These are phyloP conservation scores for Tricholoma matsutake DNA, from an alignment of 768 basidiomycete species.

Conservation along the genomic window DNA sequence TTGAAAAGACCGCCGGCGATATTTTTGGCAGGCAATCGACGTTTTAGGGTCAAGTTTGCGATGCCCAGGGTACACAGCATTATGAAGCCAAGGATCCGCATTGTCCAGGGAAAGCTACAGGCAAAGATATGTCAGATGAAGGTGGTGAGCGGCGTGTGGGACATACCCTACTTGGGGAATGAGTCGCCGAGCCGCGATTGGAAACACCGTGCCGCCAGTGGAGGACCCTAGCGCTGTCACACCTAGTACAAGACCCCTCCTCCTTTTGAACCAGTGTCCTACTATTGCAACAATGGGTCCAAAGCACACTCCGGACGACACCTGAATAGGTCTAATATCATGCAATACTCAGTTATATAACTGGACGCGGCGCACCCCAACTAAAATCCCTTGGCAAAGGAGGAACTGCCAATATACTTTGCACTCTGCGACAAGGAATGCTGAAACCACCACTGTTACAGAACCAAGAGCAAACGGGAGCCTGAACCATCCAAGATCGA, in stretches of 20 bases:
- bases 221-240: constrained; percentile 54
- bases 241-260: constrained; percentile 51
- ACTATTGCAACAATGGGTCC: constrained; percentile 48
- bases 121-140: background rate
- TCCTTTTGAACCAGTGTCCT: constrained; percentile 64
- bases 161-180: constrained; percentile 52
- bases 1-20: constrained; percentile 55
- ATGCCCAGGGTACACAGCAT: constrained; percentile 45
- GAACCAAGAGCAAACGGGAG: constrained; percentile 42
- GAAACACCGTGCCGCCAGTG: constrained; percentile 60
- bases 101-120: constrained; percentile 64
- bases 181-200: constrained; percentile 52
- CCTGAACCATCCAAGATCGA: constrained; percentile 59
- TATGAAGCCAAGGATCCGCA: constrained; percentile 63
- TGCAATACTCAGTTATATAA: background rate
- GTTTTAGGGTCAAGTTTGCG: constrained; percentile 42
- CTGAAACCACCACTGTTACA: constrained; percentile 42
- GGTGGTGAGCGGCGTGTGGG: background rate
- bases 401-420: constrained; percentile 64
- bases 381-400: constrained; percentile 58
- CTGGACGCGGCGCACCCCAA: constrained; percentile 41
- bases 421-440: constrained; percentile 57
- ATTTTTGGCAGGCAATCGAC: constrained; percentile 52
- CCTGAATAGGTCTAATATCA: background rate
- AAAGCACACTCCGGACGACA: constrained; percentile 32